Evolutionary conservation across 2,329 filamentous ascomycete genomes (phyloP), one percentile per base, ranked within the genome.

Genomic region (Tolypocladium ovalisporum): DNA sequence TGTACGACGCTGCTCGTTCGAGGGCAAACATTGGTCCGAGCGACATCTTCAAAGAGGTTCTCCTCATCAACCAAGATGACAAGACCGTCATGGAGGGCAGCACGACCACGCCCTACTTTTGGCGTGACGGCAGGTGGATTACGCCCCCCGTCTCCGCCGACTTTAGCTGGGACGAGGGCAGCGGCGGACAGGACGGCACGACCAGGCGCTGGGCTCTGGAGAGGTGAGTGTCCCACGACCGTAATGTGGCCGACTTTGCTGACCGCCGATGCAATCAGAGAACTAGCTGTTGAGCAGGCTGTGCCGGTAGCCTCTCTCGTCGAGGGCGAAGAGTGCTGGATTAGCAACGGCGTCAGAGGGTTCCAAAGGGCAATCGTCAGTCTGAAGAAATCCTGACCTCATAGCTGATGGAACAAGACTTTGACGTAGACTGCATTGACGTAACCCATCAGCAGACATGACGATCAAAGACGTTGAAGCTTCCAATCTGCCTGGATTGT

Each of bases 271-370:
- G 60, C 58, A 61, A 36, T 55, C 17, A 82, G 79, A 58, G 74
- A 73, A 0, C 73, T 94, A 51, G 91, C 82, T 56, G 76, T 79
- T 35, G 88, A 95, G 66, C 80, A 84, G 61, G 70, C 75, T 3
- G 76, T 96, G 19, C 70, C 70, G n/a, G 76, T 75, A 2, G 73
- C 78, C 15, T 84, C 84, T 8, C 70, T 96, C 15, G 67, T 77
- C 4, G 78, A 89, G 61, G 89, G 86, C 1, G 92, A 97, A 70
- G 79, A 86, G 56, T 88, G 92, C 60, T 96, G 90, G 88, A 74
- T 97, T 56, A 96, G 91, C 70, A 97, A 93, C 70, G 91, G 89
- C 0, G 87, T 93, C 1, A 81, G 88, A 62, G 93, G 93, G 0
- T 96, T 96, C 63, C 76, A 85, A 15, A 75, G 69, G 58, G 82